phyloP scores from a whole-genome alignment of 1,139 yeast genomes.

The Suhomyces wounanorum region DNA sequence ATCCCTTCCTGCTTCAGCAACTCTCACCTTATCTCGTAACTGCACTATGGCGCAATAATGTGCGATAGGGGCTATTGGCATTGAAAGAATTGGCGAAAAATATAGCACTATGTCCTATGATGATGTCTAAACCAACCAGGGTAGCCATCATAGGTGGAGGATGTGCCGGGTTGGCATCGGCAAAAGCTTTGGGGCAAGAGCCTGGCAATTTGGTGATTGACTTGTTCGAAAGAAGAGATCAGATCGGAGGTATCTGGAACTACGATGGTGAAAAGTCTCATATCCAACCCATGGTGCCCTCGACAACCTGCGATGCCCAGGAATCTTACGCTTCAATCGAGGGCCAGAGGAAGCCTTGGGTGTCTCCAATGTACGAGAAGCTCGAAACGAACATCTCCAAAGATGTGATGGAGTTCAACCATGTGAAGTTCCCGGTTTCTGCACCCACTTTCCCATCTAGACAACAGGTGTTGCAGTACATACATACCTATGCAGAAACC shows the following conservation, averaged over 20 bases:
- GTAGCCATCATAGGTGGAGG: constrained; percentile 56
- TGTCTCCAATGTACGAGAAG: constrained; percentile 49
- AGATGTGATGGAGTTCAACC: constrained; percentile 45
- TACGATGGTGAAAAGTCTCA: constrained; percentile 32
- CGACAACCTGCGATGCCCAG: constrained; percentile 6
- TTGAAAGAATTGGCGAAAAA: background rate
- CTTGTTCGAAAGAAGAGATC: constrained; percentile 43
- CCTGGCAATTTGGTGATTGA: constrained; percentile 38
- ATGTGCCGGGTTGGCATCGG: constrained; percentile 52
- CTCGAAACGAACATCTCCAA: constrained; percentile 51
- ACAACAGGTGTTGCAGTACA: constrained; percentile 38
- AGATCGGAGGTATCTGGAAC: constrained; percentile 54
- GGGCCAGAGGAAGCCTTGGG: constrained; percentile 12
- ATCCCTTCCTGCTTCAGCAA: too few species aligned
- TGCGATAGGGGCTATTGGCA: background rate
- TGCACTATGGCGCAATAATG: constrained; percentile 2
- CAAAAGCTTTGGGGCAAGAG: constrained; percentile 47
- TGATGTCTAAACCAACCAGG: constrained; percentile 8
- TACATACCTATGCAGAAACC: constrained; percentile 34
- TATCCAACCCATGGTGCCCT: constrained; percentile 28
- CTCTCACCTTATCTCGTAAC: too few species aligned
- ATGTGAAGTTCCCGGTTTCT: constrained; percentile 34
- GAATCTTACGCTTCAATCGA: background rate
- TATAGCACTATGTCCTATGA: background rate
- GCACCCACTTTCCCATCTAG: constrained; percentile 39